Conservation (phyloP, 306 rosid genomes). For the Trifolium pratense region DNA sequence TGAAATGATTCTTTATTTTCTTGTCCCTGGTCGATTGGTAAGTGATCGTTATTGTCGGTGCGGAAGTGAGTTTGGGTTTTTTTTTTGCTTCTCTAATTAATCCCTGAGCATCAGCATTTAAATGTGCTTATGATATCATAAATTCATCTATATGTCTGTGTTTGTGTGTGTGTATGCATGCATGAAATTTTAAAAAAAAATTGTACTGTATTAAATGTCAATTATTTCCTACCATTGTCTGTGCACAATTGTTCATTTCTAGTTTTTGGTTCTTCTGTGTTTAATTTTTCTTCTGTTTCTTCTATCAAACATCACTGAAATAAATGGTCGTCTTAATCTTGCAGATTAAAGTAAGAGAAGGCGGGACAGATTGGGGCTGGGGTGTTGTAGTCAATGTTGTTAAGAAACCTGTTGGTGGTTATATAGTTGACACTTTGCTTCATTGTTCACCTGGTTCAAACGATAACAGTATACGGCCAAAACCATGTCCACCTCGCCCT, state of each 20-base stretch:
- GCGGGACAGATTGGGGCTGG: slow-evolving; percentile 99
- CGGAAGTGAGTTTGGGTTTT: slow-evolving; percentile 9
- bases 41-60: slow-evolving; percentile 38
- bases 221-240: slow-evolving; percentile 14
- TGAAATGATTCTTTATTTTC: slow-evolving; percentile 80
- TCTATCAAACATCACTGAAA: slow-evolving; percentile 22
- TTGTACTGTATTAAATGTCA: not conserved
- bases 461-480: slow-evolving; percentile 81
- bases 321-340: slow-evolving; percentile 33
- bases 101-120: slow-evolving; percentile 11
- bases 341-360: slow-evolving; percentile 93
- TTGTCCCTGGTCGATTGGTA: slow-evolving; percentile 98
- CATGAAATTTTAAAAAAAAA: not conserved
- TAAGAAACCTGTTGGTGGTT: slow-evolving; percentile 83
- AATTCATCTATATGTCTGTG: not conserved
- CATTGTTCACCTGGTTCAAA: slow-evolving; percentile 85
- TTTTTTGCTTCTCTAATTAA: slow-evolving; percentile 8
- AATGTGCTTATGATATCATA: slow-evolving; percentile 18
- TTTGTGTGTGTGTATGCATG: not conserved
- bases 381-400: slow-evolving; percentile 96
- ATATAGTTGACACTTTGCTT: slow-evolving; percentile 91
- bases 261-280: slow-evolving; percentile 1
- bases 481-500: slow-evolving; percentile 91
- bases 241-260: slow-evolving; percentile 1
- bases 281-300: slow-evolving; percentile 2